A percentile compares a stretch with the other conserved stretches of the same genome.
These are phyloP conservation scores for Blastobotrys serpentis DNA, from an alignment of 1,139 yeast genomes.

Conservation along the genomic window DNA sequence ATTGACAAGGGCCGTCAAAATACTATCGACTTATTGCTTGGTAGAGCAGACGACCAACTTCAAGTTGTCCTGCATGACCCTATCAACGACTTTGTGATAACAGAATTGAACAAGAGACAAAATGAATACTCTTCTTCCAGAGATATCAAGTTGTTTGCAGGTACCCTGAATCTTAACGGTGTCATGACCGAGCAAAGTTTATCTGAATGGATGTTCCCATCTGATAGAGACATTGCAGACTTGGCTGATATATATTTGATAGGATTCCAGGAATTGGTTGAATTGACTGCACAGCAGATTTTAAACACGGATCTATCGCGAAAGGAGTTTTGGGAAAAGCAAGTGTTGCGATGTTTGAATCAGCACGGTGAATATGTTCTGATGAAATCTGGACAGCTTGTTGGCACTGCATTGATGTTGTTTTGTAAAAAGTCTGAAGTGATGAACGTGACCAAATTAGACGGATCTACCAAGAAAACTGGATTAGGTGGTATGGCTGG, in stretches of 20 bases:
- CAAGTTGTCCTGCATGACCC: slow-evolving; percentile 85
- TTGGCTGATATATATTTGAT: slow-evolving; percentile 71
- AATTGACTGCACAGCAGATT: slow-evolving; percentile 86
- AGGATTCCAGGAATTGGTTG: slow-evolving; percentile 92
- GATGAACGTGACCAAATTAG: slow-evolving; percentile 65
- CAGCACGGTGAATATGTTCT: slow-evolving; percentile 57
- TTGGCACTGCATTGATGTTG: slow-evolving; percentile 81
- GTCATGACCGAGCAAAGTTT: slow-evolving; percentile 55
- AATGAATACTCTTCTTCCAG: slow-evolving; percentile 60
- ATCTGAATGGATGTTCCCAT: slow-evolving; percentile 80
- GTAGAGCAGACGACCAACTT: slow-evolving; percentile 69
- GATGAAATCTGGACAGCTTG: slow-evolving; percentile 84
- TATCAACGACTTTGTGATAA: slow-evolving; percentile 72
- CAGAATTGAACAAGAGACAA: slow-evolving; percentile 52
- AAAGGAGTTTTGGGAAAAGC: slow-evolving; percentile 75
- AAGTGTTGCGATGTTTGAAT: slow-evolving; percentile 59
- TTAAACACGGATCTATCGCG: slow-evolving; percentile 74
- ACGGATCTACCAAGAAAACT: slow-evolving; percentile 79
- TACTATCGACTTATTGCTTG: slow-evolving; percentile 81
- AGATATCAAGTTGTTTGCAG: slow-evolving; percentile 66
- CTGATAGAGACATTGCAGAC: slow-evolving; percentile 40
- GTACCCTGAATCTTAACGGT: slow-evolving; percentile 89
- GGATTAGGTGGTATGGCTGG: slow-evolving; percentile 93
- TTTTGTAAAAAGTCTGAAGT: slow-evolving; percentile 66
- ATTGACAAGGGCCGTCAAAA: slow-evolving; percentile 88